These are phyloP conservation scores for Aaosphaeria arxii DNA, from an alignment of 2,329 filamentous ascomycete genomes.

Conservation along the genomic window DNA sequence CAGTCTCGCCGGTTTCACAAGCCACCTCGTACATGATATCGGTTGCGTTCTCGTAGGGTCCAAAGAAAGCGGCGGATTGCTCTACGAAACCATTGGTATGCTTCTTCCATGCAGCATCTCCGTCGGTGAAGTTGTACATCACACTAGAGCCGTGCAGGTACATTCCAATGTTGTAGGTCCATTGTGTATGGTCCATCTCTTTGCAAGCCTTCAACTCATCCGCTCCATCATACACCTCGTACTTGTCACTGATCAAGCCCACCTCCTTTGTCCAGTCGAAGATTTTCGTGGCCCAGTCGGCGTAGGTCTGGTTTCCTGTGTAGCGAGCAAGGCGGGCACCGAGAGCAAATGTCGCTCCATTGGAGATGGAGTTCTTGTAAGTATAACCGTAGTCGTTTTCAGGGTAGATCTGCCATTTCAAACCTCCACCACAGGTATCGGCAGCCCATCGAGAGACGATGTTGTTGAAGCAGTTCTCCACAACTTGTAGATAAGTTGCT, in stretches of 20 bases:
- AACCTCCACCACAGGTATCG: slow-evolving; percentile 64
- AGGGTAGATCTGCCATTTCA: slow-evolving; percentile 78
- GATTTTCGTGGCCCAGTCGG: slow-evolving; percentile 64
- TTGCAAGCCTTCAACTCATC: slow-evolving; percentile 52
- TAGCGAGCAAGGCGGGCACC: slow-evolving; percentile 71
- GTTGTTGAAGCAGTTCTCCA: slow-evolving; percentile 69
- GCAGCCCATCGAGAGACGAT: slow-evolving; percentile 70
- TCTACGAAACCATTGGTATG: slow-evolving; percentile 61
- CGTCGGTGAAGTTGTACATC: slow-evolving; percentile 54
- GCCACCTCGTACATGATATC: slow-evolving; percentile 63
- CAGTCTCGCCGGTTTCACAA: slow-evolving; percentile 55
- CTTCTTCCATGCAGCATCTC: slow-evolving; percentile 51
- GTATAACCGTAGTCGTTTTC: slow-evolving; percentile 70
- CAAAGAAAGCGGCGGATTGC: slow-evolving; percentile 52
- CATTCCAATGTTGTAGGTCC: slow-evolving; percentile 57
- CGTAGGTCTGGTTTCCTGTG: slow-evolving; percentile 58
- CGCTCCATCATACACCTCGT: slow-evolving; percentile 55
- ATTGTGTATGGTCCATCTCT: slow-evolving; percentile 51
- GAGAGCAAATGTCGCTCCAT: slow-evolving; percentile 80
- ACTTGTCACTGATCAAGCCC: slow-evolving; percentile 50
- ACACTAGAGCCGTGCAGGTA: slow-evolving; percentile 54
- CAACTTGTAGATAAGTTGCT: slow-evolving; percentile 60
- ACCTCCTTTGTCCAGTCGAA: slow-evolving; percentile 56
- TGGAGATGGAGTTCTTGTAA: slow-evolving; percentile 81
- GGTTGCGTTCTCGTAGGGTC: slow-evolving; percentile 45